phyloP scores from a whole-genome alignment of 2,329 filamentous ascomycete genomes.

The Incumbomyces lentus region DNA sequence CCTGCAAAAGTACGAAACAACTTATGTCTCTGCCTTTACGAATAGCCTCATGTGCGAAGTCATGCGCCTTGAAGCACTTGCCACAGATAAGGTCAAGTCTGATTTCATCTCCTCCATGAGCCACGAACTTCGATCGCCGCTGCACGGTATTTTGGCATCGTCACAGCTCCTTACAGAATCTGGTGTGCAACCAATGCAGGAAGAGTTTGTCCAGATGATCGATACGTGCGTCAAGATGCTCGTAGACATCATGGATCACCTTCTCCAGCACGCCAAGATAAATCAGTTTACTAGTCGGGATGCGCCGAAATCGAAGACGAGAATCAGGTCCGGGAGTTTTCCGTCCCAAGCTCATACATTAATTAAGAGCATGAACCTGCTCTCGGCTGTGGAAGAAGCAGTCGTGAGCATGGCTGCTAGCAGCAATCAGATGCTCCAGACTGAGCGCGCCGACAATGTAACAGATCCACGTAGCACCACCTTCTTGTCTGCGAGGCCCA shows the following conservation, averaged over 20 bases:
- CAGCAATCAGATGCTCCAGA: constrained; percentile 24
- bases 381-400: constrained; percentile 18
- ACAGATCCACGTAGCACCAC: background rate
- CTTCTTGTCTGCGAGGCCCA: no score
- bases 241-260: constrained; percentile 35
- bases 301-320: background rate
- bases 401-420: constrained; percentile 28
- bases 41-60: constrained; percentile 29
- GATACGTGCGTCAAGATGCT: constrained; percentile 33
- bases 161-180: constrained; percentile 33
- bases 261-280: constrained; percentile 45
- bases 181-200: constrained; percentile 30
- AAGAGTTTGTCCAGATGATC: constrained; percentile 30
- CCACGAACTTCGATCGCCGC: constrained; percentile 34
- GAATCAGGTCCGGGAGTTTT: constrained; percentile 5
- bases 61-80: constrained; percentile 23
- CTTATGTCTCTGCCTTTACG: constrained; percentile 28
- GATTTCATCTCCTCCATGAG: constrained; percentile 36
- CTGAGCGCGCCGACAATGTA: background rate
- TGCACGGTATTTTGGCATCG: constrained; percentile 34
- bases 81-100: constrained; percentile 33
- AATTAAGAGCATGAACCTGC: constrained; percentile 25
- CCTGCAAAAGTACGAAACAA: constrained; percentile 25
- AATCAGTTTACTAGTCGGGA: constrained; percentile 26
- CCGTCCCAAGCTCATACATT: constrained; percentile 20